Percentiles rank a stretch among this genome's conserved stretches.
Conservation (phyloP, 2,329 filamentous ascomycete genomes). For the Aotearoamyces nothofagi region DNA sequence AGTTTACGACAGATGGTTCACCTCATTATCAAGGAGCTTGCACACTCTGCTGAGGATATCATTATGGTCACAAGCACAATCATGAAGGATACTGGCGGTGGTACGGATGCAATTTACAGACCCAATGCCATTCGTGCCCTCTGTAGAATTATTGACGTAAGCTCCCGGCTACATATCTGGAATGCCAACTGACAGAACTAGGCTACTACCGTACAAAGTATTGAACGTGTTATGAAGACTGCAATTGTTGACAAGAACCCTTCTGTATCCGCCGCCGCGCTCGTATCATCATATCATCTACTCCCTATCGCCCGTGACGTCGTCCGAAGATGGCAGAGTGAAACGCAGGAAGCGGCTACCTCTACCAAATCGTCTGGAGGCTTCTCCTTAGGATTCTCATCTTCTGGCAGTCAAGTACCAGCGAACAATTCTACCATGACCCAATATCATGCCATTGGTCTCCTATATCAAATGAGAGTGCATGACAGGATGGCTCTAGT, state of each 20-base stretch:
- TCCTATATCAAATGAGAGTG: slow-evolving; percentile 93
- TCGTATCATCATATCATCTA: slow-evolving; percentile 95
- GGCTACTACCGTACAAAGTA: slow-evolving; percentile 91
- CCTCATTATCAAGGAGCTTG: slow-evolving; percentile 93
- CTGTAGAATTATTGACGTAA: slow-evolving; percentile 90
- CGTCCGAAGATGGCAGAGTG: slow-evolving; percentile 93
- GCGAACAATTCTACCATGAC: slow-evolving; percentile 94
- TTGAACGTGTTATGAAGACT: slow-evolving; percentile 97
- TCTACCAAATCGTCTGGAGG: slow-evolving; percentile 77
- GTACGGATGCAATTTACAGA: slow-evolving; percentile 84
- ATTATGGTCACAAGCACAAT: slow-evolving; percentile 99
- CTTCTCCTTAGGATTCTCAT: slow-evolving; percentile 85
- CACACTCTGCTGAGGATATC: slow-evolving; percentile 89
- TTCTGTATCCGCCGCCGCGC: slow-evolving; percentile 86
- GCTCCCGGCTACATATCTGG: slow-evolving; percentile 16
- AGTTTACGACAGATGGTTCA: slow-evolving; percentile 98
- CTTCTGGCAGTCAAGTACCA: slow-evolving; percentile 56
- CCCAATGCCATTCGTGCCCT: slow-evolving; percentile 92
- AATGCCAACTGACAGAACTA: slow-evolving; percentile 23
- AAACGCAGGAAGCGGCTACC: slow-evolving; percentile 91
- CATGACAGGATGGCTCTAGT: slow-evolving; percentile 97
- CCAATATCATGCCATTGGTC: slow-evolving; percentile 94
- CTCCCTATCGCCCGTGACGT: slow-evolving; percentile 92
- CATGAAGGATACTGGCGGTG: slow-evolving; percentile 97
- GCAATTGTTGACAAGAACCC: slow-evolving; percentile 98